Percentiles rank a stretch among this genome's conserved stretches.
Evolutionary conservation across 2,329 filamentous ascomycete genomes (phyloP).

Genomic region (Pochonia chlamydosporia): DNA sequence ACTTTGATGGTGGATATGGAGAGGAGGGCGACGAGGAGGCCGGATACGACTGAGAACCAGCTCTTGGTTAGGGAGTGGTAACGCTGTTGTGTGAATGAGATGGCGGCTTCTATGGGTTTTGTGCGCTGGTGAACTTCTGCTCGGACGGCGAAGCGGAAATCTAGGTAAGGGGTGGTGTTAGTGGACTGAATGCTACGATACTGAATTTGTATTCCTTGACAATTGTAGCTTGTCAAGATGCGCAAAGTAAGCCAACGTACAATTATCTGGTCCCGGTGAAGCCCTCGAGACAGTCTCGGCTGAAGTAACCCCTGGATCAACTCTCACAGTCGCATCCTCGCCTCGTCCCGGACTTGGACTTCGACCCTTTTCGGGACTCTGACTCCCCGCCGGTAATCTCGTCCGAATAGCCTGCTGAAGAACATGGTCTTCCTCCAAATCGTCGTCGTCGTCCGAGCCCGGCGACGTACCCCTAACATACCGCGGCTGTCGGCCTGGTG

Average conservation of each 20-base stretch:
- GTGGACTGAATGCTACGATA: no score
- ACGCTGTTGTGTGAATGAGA: constrained; percentile 56
- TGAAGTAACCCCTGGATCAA: constrained; percentile 23
- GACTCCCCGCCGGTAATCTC: constrained; percentile 47
- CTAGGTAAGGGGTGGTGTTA: constrained; percentile 41
- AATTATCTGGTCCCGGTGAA: constrained; percentile 38
- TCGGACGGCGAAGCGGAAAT: constrained; percentile 81
- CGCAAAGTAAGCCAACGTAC: constrained; percentile 37
- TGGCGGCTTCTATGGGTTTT: constrained; percentile 72
- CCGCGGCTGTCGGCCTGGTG: not conserved
- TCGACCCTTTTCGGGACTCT: constrained; percentile 48
- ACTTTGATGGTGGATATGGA: constrained; percentile 60
- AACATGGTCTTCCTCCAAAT: constrained; percentile 31
- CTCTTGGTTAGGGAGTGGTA: constrained; percentile 61
- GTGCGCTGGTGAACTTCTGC: constrained; percentile 84
- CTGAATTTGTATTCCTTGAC: no score
- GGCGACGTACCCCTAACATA: constrained; percentile 7
- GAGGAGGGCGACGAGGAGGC: constrained; percentile 55
- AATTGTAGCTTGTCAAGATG: no score
- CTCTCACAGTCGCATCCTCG: constrained; percentile 33
- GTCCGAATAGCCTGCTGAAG: constrained; percentile 49
- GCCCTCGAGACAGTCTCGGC: constrained; percentile 16
- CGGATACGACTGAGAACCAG: constrained; percentile 60
- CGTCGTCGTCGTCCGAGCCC: constrained; percentile 21
- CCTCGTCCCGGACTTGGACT: constrained; percentile 41